These are phyloP conservation scores for Protomyces inundatus DNA, from an alignment of 1,139 yeast species.

Conservation along the genomic window DNA sequence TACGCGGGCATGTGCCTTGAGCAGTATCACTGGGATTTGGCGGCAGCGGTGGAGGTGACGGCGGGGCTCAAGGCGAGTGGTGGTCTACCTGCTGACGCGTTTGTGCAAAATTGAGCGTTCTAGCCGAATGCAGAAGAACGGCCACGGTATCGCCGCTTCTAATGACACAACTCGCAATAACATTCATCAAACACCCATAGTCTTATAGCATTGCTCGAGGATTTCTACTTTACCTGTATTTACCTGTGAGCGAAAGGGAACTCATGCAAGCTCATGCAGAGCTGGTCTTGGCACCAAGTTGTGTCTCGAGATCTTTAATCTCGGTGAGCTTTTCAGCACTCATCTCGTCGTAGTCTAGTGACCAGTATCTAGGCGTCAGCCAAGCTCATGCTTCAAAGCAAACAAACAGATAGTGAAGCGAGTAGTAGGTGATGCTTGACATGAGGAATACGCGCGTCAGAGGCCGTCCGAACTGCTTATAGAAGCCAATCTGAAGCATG, in stretches of 20 bases:
- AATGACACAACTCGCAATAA: too few relatives aligned
- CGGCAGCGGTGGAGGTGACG: constrained; percentile 64
- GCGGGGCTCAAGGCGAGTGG: constrained; percentile 36
- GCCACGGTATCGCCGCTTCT: too few relatives aligned
- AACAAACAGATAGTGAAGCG: constrained; percentile 12
- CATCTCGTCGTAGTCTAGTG: constrained; percentile 22
- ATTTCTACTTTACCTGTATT: too few relatives aligned
- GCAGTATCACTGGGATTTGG: constrained; percentile 81
- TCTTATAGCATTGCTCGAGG: too few relatives aligned
- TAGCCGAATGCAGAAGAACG: too few relatives aligned
- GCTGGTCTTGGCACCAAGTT: constrained; percentile 2
- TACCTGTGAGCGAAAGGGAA: too few relatives aligned
- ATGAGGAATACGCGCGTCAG: constrained; percentile 17
- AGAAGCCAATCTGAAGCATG: constrained; percentile 10
- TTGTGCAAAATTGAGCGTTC: background rate
- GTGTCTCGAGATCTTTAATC: constrained; percentile 1
- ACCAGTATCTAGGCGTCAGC: constrained; percentile 17
- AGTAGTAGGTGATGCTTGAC: constrained; percentile 23
- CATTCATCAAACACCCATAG: too few relatives aligned
- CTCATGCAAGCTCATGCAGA: background rate
- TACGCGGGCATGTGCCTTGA: constrained; percentile 81
- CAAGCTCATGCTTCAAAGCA: too few relatives aligned
- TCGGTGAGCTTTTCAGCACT: constrained; percentile 7
- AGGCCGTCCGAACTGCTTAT: constrained; percentile 17
- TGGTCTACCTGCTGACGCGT: constrained; percentile 29